These are phyloP conservation scores for Magnusiomyces tetraspermus DNA, from an alignment of 1,139 yeast species.

Conservation along the genomic window DNA sequence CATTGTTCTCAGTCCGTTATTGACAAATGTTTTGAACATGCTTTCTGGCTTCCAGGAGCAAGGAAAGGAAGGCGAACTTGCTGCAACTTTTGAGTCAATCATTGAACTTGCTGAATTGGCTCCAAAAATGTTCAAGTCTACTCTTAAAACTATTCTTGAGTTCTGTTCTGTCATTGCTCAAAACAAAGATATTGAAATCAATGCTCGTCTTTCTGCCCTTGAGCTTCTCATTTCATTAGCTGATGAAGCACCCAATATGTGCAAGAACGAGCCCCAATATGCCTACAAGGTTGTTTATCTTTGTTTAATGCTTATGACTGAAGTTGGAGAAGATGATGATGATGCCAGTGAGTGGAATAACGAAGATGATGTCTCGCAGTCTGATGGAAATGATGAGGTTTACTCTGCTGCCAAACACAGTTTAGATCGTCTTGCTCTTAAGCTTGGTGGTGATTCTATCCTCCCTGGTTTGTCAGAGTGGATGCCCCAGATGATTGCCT, in stretches of 20 bases:
- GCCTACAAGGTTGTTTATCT: constrained; percentile 63
- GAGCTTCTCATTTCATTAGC: constrained; percentile 84
- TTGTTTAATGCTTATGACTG: constrained; percentile 81
- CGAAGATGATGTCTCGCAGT: constrained; percentile 65
- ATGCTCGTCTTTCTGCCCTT: constrained; percentile 74
- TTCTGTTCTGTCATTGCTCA: constrained; percentile 77
- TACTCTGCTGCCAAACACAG: constrained; percentile 92
- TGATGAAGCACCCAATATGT: constrained; percentile 93
- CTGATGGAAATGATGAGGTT: constrained; percentile 79
- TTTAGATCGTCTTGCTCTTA: constrained; percentile 78
- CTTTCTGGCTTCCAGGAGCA: constrained; percentile 73
- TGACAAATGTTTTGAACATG: constrained; percentile 77
- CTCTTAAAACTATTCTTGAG: constrained; percentile 78
- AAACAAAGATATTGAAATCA: constrained; percentile 67
- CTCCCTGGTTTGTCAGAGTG: constrained; percentile 82
- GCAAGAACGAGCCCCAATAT: constrained; percentile 68
- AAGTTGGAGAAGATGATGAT: constrained; percentile 80
- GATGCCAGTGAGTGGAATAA: constrained; percentile 77
- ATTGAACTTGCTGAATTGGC: constrained; percentile 89
- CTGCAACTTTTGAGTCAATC: constrained; percentile 78
- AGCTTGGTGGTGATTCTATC: constrained; percentile 70
- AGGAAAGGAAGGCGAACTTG: constrained; percentile 72
- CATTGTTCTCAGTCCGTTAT: constrained; percentile 63
- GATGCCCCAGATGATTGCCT: constrained; percentile 71
- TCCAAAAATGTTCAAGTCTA: constrained; percentile 85